Evolutionary conservation across 257 asterid genomes (phyloP).

Genomic region (Paulownia fortunei): DNA sequence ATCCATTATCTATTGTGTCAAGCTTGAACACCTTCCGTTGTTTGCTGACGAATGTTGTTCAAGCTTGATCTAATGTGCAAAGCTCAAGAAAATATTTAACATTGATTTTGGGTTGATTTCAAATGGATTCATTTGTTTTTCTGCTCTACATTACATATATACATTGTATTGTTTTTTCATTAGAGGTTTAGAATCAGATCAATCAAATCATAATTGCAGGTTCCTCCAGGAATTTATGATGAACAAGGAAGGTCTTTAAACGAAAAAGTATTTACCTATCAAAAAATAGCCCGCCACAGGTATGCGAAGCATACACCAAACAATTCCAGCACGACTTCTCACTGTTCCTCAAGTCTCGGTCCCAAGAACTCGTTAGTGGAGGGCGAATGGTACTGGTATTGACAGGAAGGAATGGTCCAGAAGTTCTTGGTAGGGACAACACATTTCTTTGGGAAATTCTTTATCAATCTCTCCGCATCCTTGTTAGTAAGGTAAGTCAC

Average conservation of each 20-base stretch:
- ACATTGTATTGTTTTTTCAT: too few relatives aligned
- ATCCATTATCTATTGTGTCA: too few relatives aligned
- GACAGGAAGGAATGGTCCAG: slow-evolving; percentile 47
- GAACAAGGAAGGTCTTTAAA: slow-evolving; percentile 49
- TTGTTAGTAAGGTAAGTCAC: slow-evolving; percentile 46
- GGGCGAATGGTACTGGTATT: slow-evolving; percentile 57
- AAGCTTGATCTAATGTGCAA: too few relatives aligned
- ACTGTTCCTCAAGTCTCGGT: slow-evolving; percentile 50
- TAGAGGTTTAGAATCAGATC: too few relatives aligned
- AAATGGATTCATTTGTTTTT: too few relatives aligned
- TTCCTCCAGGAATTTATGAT: slow-evolving; percentile 56
- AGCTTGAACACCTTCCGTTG: too few relatives aligned
- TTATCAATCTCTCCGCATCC: slow-evolving; percentile 42
- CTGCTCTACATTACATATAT: too few relatives aligned
- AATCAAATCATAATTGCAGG: slow-evolving; percentile 46
- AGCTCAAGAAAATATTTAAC: too few relatives aligned
- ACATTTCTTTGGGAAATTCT: slow-evolving; percentile 59
- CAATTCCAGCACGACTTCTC: slow-evolving; percentile 61
- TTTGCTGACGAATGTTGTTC: too few relatives aligned
- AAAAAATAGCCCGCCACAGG: slow-evolving; percentile 47
- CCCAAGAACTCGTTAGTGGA: slow-evolving; percentile 49
- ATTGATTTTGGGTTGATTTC: too few relatives aligned
- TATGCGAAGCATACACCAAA: slow-evolving; percentile 44
- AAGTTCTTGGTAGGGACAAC: slow-evolving; percentile 43
- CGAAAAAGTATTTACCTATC: slow-evolving; percentile 57